phyloP scores from a whole-genome alignment of 2,329 filamentous ascomycete genomes.

The Anthostomella pinea region DNA sequence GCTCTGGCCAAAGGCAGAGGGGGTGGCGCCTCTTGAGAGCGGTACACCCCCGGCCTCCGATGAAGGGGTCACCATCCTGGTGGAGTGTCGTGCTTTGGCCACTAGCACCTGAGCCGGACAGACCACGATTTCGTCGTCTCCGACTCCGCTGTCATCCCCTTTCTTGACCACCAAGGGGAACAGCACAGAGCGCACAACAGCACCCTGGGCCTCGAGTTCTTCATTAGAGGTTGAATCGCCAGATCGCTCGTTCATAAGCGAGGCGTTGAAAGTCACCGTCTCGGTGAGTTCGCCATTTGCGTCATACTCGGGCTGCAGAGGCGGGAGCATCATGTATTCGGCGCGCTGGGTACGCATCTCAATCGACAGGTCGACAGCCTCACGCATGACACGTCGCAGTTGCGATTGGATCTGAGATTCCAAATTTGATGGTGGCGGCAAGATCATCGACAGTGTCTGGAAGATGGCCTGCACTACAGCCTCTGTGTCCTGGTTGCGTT shows the following conservation, averaged over 20 bases:
- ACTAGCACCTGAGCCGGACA: conserved; percentile 93
- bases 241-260: conserved; percentile 90
- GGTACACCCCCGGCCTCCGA: conserved; percentile 51
- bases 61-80: conserved; percentile 43
- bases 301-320: conserved; percentile 91
- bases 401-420: conserved; percentile 80
- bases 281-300: conserved; percentile 84
- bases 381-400: conserved; percentile 79
- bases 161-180: conserved; percentile 97
- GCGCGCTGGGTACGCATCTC: conserved; percentile 97
- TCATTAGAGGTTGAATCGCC: conserved; percentile 69
- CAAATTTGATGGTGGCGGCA: conserved; percentile 80
- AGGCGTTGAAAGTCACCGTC: conserved; percentile 87
- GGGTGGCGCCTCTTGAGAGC: conserved; percentile 29
- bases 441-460: conserved; percentile 75
- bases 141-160: conserved; percentile 81
- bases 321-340: conserved; percentile 98
- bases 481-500: conserved; percentile 87
- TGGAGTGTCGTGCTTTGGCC: conserved; percentile 46
- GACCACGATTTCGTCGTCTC: conserved; percentile 92
- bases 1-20: conserved; percentile 18
- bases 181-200: conserved; percentile 85
- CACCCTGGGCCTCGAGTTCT: conserved; percentile 71
- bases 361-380: conserved; percentile 86
- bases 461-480: conserved; percentile 93